Base-by-base conservation (phyloP, 331 rosid genomes). In the Ulmus americana region DNA sequence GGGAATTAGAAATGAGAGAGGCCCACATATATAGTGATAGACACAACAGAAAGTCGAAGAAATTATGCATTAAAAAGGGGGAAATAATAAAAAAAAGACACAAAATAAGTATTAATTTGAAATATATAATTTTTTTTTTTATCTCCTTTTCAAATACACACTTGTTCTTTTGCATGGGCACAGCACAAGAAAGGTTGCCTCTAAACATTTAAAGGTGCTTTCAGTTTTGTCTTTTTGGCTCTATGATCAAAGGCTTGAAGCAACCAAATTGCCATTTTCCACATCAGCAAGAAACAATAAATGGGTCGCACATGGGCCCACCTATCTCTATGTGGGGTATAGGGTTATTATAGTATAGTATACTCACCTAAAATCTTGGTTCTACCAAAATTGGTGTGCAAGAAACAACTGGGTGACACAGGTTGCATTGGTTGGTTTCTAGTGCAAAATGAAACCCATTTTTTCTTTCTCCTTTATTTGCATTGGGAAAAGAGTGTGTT, bases 101-200 rank as follows among this genome's bases (percentile, higher is more conserved):
- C 59, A 61, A 62, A 47, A 46, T 39, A 63, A 63, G 45, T 55
- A 43, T 46, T 51, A 49, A 59, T 48, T 61, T 70, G 58, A 63
- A 55, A 28, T 28, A 28, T 28, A 28, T 28, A 28, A 20, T 0
- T 1, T 20, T 20, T 18, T 18, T 28, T 28, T 2, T 28, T 28
- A 28, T 28, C 4, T 28, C 4, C 35, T 28, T 28, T 28, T 28
- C 35, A 28, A 28, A 28, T 28, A 28, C 61, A 66, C 83, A 70
- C 77, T 67, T 55, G 79, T 74, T 61, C 76, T 45, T 15, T 10
- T 50, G 74, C 80, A 67, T 74, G 77, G 55, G 59, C n/a, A 45
- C 35, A 48, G 59, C 59, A 73, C 59, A 44, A 61, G 15, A 52
- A 63, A 10, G 55, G 46, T 58, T 59, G 73, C 72, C 76, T 52